Base-by-base conservation (phyloP, 352 stramenopile genomes). In the Thraustotheca clavata region DNA sequence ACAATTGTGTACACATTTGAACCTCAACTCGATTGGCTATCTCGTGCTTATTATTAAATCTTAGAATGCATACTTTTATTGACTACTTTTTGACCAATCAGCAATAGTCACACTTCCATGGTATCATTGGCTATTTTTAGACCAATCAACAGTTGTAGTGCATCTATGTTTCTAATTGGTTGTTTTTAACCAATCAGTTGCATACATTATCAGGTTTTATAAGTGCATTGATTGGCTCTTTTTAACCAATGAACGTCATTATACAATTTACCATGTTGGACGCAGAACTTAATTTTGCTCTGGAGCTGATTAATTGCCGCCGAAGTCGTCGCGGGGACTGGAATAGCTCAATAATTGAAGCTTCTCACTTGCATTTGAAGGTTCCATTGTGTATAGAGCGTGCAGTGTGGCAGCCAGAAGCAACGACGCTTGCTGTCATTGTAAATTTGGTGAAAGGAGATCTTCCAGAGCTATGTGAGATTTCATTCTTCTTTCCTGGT, bases 261-360 rank as follows among this genome's bases (percentile, higher is more conserved):
- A 8, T 38, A 47, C 20, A 20, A 35, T 6, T 14, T 50, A 6
- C 14, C 14, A 61, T 27, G 5, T 32, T 52, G 16, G 57, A 65
- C 18, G 14, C 8, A n/a, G 57, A 65, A 22, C 22, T 65, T 0
- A 41, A 18, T n/a, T 65, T 65, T 46, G 29, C 55, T 12, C 38
- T 65, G 36, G n/a, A 46, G 11, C 40, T 65, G 7, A 41, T 65
- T 14, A 65, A 65, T 24, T 54, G 57, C 57, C n/a, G 57, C 9
- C 57, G 57, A 11, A 65, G 57, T 41, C 57, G 57, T 26, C 57
- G 57, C 24, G 57, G 57, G 8, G 57, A 65, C 38, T 65, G 35
- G 35, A 32, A 65, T 32, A 65, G 57, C 57, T 50, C 9, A n/a
- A 65, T 65, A 22, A 48, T 65, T 31, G 57, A 65, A 31, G 33